A percentile compares a stretch with the other conserved stretches of the same genome.
Evolutionary conservation across 2,329 filamentous ascomycete genomes (phyloP).

Genomic region (Gyromitra esculenta): DNA sequence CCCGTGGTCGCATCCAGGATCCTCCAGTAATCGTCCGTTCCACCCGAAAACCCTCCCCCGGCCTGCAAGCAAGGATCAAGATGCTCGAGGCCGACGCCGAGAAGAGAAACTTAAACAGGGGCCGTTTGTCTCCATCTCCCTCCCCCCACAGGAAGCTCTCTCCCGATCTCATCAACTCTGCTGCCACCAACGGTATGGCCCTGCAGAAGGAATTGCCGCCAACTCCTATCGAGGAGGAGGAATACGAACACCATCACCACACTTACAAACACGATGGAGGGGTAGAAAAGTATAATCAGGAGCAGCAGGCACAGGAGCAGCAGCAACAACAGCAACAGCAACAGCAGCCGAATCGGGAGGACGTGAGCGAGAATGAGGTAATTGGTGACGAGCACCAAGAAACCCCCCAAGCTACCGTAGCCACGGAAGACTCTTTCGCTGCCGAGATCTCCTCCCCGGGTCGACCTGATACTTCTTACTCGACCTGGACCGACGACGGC

Average conservation of each 20-base stretch:
- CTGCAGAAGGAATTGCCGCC: slow-evolving; percentile 53
- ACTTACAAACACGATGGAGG: background rate
- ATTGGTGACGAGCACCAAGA: slow-evolving; percentile 36
- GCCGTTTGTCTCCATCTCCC: slow-evolving; percentile 52
- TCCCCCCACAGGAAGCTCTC: slow-evolving; percentile 53
- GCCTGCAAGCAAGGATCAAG: slow-evolving; percentile 55
- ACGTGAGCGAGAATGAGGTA: slow-evolving; percentile 9
- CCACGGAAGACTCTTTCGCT: slow-evolving; percentile 25
- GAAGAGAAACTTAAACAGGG: slow-evolving; percentile 51
- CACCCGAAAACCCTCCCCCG: slow-evolving; percentile 55
- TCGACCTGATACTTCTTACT: slow-evolving; percentile 39
- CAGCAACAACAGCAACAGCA: slow-evolving; percentile 3
- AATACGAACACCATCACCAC: slow-evolving; percentile 23
- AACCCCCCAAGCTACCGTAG: slow-evolving; percentile 16
- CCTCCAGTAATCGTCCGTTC: slow-evolving; percentile 51
- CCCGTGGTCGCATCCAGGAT: slow-evolving; percentile 54
- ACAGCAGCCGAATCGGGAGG: background rate
- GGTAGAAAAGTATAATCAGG: slow-evolving; percentile 4
- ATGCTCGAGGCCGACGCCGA: slow-evolving; percentile 56
- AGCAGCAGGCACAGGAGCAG: slow-evolving; percentile 1
- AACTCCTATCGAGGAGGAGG: slow-evolving; percentile 54
- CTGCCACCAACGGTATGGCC: slow-evolving; percentile 38
- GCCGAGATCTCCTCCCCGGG: slow-evolving; percentile 37
- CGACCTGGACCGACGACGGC: slow-evolving; percentile 41
- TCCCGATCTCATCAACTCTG: slow-evolving; percentile 40